A percentile compares a stretch with the other conserved stretches of the same genome.
These are phyloP conservation scores for Ceratobasidium sp. DNA, from an alignment of 1,284 basidiomycete genomes.

Conservation along the genomic window DNA sequence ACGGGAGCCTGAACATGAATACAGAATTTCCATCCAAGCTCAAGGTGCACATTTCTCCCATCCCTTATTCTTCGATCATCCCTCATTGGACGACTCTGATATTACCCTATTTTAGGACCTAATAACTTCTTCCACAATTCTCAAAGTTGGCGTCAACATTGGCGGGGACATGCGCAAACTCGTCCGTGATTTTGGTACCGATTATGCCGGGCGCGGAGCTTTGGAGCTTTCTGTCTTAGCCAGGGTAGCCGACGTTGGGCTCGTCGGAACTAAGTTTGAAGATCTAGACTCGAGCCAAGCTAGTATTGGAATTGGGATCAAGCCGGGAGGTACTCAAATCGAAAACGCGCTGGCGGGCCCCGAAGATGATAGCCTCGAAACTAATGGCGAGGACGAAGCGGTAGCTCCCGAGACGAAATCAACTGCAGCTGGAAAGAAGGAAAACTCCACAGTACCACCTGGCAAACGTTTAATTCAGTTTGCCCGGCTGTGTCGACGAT, in stretches of 20 bases:
- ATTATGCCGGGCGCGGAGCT: conserved; percentile 32
- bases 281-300: conserved; percentile 32
- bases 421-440: not conserved
- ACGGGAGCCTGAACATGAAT: not conserved
- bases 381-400: not conserved
- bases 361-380: not conserved
- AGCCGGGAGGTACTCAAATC: not conserved
- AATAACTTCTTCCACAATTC: conserved; percentile 39
- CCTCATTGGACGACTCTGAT: not conserved
- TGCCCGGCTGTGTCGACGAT: conserved; percentile 32
- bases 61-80: not conserved
- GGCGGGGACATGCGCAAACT: conserved; percentile 40
- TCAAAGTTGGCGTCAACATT: conserved; percentile 49
- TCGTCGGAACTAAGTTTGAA: conserved; percentile 19
- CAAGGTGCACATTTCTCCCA: conserved; percentile 13
- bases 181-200: conserved; percentile 34
- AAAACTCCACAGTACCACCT: not conserved
- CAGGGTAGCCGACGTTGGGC: conserved; percentile 32
- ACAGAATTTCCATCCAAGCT: conserved; percentile 38
- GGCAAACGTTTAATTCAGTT: conserved; percentile 19
- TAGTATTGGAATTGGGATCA: conserved; percentile 23
- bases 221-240: conserved; percentile 45
- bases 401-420: not conserved
- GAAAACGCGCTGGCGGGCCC: not conserved
- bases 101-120: conserved; percentile 21